Evolutionary conservation across 257 asterid genomes (phyloP).

Genomic region (Ballota nigra): DNA sequence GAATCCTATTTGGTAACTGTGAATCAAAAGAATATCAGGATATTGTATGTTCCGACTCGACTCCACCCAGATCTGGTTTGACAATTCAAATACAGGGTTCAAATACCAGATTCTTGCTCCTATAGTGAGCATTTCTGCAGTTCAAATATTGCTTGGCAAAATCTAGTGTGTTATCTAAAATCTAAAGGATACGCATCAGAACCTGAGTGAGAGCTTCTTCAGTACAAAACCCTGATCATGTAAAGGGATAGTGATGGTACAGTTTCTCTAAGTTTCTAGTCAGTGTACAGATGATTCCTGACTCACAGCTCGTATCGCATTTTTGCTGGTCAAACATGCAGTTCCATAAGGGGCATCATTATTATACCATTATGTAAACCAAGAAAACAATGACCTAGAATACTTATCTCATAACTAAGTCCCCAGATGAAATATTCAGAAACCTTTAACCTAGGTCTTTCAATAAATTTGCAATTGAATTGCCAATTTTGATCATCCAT

Average conservation of each 20-base stretch:
- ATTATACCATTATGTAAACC: background rate
- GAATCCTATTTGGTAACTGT: constrained; percentile 1
- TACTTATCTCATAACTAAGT: background rate
- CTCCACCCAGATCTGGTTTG: background rate
- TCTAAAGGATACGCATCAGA: background rate
- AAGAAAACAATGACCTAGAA: background rate
- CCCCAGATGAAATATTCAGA: background rate
- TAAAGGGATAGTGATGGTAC: background rate
- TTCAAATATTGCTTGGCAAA: background rate
- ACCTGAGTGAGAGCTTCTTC: background rate
- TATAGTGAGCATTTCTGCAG: background rate
- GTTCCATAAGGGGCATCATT: background rate
- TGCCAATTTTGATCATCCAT: background rate
- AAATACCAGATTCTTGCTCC: background rate
- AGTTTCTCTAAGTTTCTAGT: constrained; percentile 1
- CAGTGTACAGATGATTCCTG: background rate
- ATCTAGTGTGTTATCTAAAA: background rate
- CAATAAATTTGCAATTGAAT: background rate
- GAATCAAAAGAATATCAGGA: background rate
- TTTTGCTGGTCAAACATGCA: background rate
- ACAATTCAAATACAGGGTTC: background rate
- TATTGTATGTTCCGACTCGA: background rate
- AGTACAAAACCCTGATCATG: constrained; percentile 6
- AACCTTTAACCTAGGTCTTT: background rate
- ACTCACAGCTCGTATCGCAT: background rate